Evolutionary conservation across 495 filamentous ascomycete genomes (phyloP).

Genomic region (Rhypophila decipiens): DNA sequence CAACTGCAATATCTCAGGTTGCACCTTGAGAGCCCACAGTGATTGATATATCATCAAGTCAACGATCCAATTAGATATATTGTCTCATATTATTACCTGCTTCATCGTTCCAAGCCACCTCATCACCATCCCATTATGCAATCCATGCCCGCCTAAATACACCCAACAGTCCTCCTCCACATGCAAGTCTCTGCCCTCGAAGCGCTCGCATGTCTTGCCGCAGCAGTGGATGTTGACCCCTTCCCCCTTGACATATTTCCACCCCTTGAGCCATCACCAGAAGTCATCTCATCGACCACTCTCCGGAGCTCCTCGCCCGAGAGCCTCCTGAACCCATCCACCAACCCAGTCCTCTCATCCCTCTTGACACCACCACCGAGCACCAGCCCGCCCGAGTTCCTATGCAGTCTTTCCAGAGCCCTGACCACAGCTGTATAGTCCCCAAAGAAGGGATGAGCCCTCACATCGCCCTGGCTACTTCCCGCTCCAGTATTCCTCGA

Average conservation of each 20-base stretch:
- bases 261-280: background rate
- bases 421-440: constrained; percentile 25
- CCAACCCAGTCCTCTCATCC: constrained; percentile 25
- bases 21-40: no score
- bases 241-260: background rate
- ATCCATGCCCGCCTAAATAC: no score
- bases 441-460: constrained; percentile 38
- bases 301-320: constrained; percentile 2
- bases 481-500: background rate
- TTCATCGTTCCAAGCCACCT: no score
- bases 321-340: constrained; percentile 29
- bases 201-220: no score
- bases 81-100: no score
- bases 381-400: constrained; percentile 25
- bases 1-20: no score
- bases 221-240: background rate
- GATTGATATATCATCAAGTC: no score
- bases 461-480: constrained; percentile 16
- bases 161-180: no score
- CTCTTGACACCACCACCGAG: constrained; percentile 28
- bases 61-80: no score
- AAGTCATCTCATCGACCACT: background rate
- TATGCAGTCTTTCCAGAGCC: constrained; percentile 19
- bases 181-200: no score
- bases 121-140: no score